Percentiles rank a stretch among this genome's conserved stretches.
Conservation (phyloP, 1,139 yeast species). For the Geotrichum aggregatum region DNA sequence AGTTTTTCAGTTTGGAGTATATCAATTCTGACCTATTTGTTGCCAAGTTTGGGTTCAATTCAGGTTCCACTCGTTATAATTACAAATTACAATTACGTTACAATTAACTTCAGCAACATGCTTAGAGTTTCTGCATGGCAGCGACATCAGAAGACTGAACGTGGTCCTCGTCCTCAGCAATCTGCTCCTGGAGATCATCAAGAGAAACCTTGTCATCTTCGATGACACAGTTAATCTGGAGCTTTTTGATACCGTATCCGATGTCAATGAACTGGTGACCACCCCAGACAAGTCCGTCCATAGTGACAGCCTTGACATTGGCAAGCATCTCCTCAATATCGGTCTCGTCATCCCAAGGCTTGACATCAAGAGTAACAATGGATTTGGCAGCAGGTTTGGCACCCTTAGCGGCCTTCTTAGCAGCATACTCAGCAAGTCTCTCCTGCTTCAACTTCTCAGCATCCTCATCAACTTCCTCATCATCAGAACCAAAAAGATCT, state of each 20-base stretch:
- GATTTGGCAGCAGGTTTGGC: constrained; percentile 99
- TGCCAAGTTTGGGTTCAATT: too few species aligned
- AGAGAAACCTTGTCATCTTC: constrained; percentile 94
- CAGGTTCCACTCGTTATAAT: too few species aligned
- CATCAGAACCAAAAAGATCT: constrained; percentile 91
- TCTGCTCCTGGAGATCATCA: constrained; percentile 75
- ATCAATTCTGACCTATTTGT: too few species aligned
- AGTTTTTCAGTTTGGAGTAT: too few species aligned
- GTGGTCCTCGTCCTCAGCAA: constrained; percentile 97
- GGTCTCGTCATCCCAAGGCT: constrained; percentile 99
- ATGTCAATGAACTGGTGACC: constrained; percentile 93
- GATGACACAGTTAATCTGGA: constrained; percentile 95
- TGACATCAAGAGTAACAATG: constrained; percentile 90
- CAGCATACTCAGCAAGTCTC: constrained; percentile 96
- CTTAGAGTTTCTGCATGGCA: constrained; percentile 96
- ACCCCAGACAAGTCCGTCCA: constrained; percentile 98
- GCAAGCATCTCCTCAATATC: constrained; percentile 53
- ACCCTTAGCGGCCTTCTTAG: constrained; percentile 94
- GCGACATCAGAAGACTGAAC: constrained; percentile 97
- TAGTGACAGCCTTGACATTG: constrained; percentile 73
- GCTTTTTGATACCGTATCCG: constrained; percentile 98
- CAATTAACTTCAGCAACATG: too few species aligned
- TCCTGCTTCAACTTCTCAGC: constrained; percentile 96
- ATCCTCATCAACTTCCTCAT: constrained; percentile 86
- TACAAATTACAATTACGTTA: too few species aligned